A percentile compares a stretch with the other conserved stretches of the same genome.
These are phyloP conservation scores for Mollisia scopiformis DNA, from an alignment of 2,329 filamentous ascomycete species.

Conservation along the genomic window DNA sequence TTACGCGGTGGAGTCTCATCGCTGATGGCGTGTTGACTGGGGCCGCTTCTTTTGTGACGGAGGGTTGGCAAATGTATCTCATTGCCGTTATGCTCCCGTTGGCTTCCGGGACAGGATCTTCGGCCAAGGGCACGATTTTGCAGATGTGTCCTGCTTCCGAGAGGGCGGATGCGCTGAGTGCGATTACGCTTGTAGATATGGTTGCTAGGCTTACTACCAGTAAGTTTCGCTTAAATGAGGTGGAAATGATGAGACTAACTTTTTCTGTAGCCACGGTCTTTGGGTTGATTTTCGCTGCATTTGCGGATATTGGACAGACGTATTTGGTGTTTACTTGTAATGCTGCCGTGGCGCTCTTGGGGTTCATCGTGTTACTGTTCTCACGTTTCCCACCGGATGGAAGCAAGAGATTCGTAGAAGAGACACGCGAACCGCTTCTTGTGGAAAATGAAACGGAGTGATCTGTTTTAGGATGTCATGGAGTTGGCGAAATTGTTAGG, in stretches of 20 bases:
- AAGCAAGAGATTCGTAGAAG: conserved; percentile 27
- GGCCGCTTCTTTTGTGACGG: conserved; percentile 61
- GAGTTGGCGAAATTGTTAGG: not conserved
- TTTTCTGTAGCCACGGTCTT: conserved; percentile 60
- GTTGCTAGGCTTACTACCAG: conserved; percentile 60
- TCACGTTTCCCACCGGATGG: conserved; percentile 48
- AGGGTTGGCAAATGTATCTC: conserved; percentile 71
- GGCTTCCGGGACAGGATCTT: conserved; percentile 69
- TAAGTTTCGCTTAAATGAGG: conserved; percentile 5
- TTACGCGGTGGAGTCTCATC: conserved; percentile 66
- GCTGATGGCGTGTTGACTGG: conserved; percentile 67
- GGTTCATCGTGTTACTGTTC: conserved; percentile 48
- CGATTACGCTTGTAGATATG: conserved; percentile 72
- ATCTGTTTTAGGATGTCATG: not conserved
- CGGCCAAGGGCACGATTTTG: conserved; percentile 74
- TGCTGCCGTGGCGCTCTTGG: conserved; percentile 59
- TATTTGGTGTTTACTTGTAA: conserved; percentile 71
- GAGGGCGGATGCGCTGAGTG: conserved; percentile 67
- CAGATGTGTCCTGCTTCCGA: conserved; percentile 67
- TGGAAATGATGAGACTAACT: not conserved
- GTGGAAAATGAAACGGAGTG: not conserved
- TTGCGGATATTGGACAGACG: conserved; percentile 61
- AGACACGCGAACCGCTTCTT: not conserved
- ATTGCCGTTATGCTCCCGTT: conserved; percentile 67
- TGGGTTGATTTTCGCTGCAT: conserved; percentile 65